Evolutionary conservation across 257 asterid genomes (phyloP).

Genomic region (Pogostemon cablin): DNA sequence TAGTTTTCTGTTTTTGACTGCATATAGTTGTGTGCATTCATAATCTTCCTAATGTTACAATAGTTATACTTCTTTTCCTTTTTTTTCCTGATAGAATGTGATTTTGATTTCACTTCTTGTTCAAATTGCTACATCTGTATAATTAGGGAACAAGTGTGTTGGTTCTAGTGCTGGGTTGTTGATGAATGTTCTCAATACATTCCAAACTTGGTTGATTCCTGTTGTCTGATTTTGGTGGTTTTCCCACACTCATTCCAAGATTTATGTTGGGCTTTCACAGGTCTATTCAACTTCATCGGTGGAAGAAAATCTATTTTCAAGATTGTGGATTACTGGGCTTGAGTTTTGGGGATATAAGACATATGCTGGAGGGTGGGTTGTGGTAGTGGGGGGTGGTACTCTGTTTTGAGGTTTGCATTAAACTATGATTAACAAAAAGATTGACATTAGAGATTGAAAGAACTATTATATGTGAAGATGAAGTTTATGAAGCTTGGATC

Average conservation of each 20-base stretch:
- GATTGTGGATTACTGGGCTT: constrained; percentile 45
- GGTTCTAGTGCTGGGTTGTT: constrained; percentile 53
- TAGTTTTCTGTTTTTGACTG: constrained; percentile 9
- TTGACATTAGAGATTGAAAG: constrained; percentile 15
- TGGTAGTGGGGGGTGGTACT: background rate
- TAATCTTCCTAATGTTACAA: constrained; percentile 10
- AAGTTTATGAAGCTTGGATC: constrained; percentile 93
- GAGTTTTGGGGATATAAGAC: constrained; percentile 35
- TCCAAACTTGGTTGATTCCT: constrained; percentile 50
- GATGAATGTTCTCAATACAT: constrained; percentile 40
- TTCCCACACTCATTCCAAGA: constrained; percentile 48
- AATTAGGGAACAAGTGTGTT: constrained; percentile 44
- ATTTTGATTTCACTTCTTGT: background rate
- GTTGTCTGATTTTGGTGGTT: constrained; percentile 55
- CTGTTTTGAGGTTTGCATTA: constrained; percentile 35
- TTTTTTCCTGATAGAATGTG: constrained; percentile 1
- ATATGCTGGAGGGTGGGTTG: constrained; percentile 28
- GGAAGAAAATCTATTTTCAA: constrained; percentile 35
- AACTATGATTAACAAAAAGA: constrained; percentile 6
- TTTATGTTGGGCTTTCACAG: constrained; percentile 55
- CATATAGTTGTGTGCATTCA: background rate
- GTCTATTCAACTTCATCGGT: constrained; percentile 49
- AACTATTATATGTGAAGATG: constrained; percentile 44
- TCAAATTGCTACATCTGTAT: constrained; percentile 7
- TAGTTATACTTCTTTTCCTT: background rate